Percentiles rank a stretch among this genome's conserved stretches.
phyloP scores from a whole-genome alignment of 345 rosid genomes.

The Carallia pectinifolia region DNA sequence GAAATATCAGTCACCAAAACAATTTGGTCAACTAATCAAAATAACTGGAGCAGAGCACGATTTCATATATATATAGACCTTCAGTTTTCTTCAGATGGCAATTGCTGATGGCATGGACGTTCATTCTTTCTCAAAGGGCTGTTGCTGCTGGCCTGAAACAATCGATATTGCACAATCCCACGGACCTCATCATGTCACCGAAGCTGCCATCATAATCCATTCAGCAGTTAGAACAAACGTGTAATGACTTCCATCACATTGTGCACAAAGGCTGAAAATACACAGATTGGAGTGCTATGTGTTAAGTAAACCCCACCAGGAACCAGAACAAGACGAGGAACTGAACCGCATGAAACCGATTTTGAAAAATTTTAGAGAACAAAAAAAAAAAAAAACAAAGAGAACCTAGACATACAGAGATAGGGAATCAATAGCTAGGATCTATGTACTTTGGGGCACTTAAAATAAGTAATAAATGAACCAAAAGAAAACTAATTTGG shows the following conservation, averaged over 20 bases:
- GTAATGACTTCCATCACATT: background rate
- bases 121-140: slow-evolving; percentile 13
- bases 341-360: too few species aligned
- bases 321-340: too few species aligned
- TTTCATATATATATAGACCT: slow-evolving; percentile 12
- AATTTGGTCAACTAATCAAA: slow-evolving; percentile 13
- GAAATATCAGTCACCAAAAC: slow-evolving; percentile 23
- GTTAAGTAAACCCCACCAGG: too few species aligned
- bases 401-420: too few species aligned
- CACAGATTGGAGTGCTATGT: too few species aligned
- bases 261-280: background rate
- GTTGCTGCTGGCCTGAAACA: slow-evolving; percentile 84
- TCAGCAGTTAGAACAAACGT: slow-evolving; percentile 14
- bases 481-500: background rate
- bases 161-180: slow-evolving; percentile 81
- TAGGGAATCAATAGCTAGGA: too few species aligned
- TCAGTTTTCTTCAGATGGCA: slow-evolving; percentile 22
- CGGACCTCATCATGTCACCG: slow-evolving; percentile 86
- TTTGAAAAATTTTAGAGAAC: too few species aligned
- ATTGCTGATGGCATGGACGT: background rate
- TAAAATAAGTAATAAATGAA: too few species aligned
- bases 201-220: slow-evolving; percentile 49
- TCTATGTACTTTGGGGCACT: too few species aligned
- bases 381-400: too few species aligned
- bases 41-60: background rate